Conservation (phyloP, 106 monocot species). For the Gastrodia elata region DNA sequence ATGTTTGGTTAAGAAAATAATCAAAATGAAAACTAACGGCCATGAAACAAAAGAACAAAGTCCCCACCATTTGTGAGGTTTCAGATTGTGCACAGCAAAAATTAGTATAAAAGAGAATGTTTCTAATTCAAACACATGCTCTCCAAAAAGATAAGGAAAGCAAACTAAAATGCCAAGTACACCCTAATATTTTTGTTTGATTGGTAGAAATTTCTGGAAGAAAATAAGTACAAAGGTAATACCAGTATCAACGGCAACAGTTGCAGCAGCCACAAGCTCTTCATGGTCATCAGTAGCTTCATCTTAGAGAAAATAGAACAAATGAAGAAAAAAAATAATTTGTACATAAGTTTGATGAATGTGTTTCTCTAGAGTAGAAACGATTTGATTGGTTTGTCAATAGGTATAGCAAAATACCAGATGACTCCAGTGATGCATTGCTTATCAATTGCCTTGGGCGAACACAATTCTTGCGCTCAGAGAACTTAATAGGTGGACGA, state of each 20-base stretch:
- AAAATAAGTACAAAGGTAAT: constrained; percentile 8
- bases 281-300: constrained; percentile 58
- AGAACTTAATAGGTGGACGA: constrained; percentile 33
- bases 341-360: neutral
- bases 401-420: constrained; percentile 24
- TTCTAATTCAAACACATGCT: neutral
- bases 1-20: neutral
- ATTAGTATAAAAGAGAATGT: neutral
- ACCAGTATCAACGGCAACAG: constrained; percentile 42
- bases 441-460: constrained; percentile 30
- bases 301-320: constrained; percentile 22
- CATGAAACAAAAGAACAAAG: neutral
- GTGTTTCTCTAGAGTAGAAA: neutral
- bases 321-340: neutral
- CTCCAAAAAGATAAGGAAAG: neutral
- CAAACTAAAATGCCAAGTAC: neutral
- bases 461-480: constrained; percentile 41
- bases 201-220: neutral
- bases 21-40: neutral
- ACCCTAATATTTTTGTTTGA: neutral
- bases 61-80: neutral
- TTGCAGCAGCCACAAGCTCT: constrained; percentile 62
- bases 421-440: constrained; percentile 20
- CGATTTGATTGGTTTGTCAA: neutral
- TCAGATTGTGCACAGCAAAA: neutral